Conservation (phyloP, 2,329 filamentous ascomycete species). For the Penicillium sp. region DNA sequence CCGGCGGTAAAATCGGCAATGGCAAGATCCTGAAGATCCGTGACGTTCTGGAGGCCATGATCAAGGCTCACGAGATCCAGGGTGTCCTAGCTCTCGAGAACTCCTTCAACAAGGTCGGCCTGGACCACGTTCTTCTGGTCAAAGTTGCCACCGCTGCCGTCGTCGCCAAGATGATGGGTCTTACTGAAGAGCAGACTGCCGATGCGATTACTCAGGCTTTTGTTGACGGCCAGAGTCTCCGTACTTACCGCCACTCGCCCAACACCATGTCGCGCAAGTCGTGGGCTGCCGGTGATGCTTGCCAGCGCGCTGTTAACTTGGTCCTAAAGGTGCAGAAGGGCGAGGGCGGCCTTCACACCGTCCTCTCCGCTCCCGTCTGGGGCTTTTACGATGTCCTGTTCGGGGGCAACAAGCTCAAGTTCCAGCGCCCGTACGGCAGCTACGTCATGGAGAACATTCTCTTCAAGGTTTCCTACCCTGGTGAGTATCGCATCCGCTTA, state of each 20-base stretch:
- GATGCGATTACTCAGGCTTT: slow-evolving; percentile 96
- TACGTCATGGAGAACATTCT: slow-evolving; percentile 99
- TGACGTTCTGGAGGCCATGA: slow-evolving; percentile 94
- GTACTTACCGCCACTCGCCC: slow-evolving; percentile 93
- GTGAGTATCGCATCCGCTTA: slow-evolving; percentile 46
- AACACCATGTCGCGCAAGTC: slow-evolving; percentile 99
- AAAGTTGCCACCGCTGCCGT: slow-evolving; percentile 95
- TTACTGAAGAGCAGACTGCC: slow-evolving; percentile 83
- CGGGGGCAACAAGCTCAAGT: slow-evolving; percentile 91
- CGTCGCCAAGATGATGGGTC: slow-evolving; percentile 89
- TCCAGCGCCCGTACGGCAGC: slow-evolving; percentile 92
- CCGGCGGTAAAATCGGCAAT: slow-evolving; percentile 66
- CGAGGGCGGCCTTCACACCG: slow-evolving; percentile 84
- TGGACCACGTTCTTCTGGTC: slow-evolving; percentile 96
- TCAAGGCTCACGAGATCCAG: slow-evolving; percentile 99
- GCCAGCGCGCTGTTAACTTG: slow-evolving; percentile 89
- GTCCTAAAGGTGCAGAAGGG: slow-evolving; percentile 87
- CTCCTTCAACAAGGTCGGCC: slow-evolving; percentile 96
- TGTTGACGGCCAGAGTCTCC: slow-evolving; percentile 92
- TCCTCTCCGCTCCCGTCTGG: slow-evolving; percentile 88
- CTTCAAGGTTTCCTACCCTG: slow-evolving; percentile 98
- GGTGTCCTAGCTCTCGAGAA: slow-evolving; percentile 95
- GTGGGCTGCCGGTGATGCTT: slow-evolving; percentile 97
- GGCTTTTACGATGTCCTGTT: slow-evolving; percentile 99
- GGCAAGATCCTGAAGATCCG: slow-evolving; percentile 80